Conservation (phyloP, 1,284 basidiomycete species). For the Cystobasidium slooffiae region DNA sequence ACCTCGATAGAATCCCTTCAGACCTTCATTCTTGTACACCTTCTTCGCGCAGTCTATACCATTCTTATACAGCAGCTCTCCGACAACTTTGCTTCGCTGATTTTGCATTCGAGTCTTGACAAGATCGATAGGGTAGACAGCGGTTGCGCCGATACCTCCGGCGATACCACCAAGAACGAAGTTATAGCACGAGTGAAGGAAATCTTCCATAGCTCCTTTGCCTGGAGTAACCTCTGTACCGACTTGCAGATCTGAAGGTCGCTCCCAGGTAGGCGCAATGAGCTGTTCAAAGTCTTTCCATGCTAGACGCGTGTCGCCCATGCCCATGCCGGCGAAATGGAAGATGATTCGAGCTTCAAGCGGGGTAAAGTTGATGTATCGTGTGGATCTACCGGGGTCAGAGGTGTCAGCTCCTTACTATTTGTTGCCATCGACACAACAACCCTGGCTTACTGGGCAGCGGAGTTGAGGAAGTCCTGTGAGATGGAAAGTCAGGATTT, state of each 20-base stretch:
- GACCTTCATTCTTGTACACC: conserved; percentile 89
- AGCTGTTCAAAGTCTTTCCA: conserved; percentile 86
- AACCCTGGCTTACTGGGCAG: conserved; percentile 52
- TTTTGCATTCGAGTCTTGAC: conserved; percentile 94
- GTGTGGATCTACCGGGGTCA: conserved; percentile 60
- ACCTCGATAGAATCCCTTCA: conserved; percentile 92
- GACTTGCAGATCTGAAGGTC: conserved; percentile 36
- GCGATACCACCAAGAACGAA: conserved; percentile 90
- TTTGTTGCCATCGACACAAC: no score
- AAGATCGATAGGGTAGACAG: conserved; percentile 92
- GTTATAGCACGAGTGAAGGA: conserved; percentile 67
- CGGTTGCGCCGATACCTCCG: conserved; percentile 88
- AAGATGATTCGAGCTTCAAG: conserved; percentile 96
- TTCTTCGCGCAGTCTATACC: conserved; percentile 89
- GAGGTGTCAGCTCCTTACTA: neutral
- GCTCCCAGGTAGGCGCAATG: conserved; percentile 71
- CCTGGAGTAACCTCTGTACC: conserved; percentile 33
- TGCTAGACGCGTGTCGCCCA: conserved; percentile 68
- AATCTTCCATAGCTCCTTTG: conserved; percentile 45
- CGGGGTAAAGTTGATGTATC: conserved; percentile 89
- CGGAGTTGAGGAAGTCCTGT: conserved; percentile 61
- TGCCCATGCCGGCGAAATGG: conserved; percentile 87
- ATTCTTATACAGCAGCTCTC: conserved; percentile 92
- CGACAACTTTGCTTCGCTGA: conserved; percentile 90
- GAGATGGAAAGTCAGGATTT: conserved; percentile 54